Percentiles rank a stretch among this genome's conserved stretches.
Conservation (phyloP, 306 rosid genomes). For the Vigna reflexopilosa region DNA sequence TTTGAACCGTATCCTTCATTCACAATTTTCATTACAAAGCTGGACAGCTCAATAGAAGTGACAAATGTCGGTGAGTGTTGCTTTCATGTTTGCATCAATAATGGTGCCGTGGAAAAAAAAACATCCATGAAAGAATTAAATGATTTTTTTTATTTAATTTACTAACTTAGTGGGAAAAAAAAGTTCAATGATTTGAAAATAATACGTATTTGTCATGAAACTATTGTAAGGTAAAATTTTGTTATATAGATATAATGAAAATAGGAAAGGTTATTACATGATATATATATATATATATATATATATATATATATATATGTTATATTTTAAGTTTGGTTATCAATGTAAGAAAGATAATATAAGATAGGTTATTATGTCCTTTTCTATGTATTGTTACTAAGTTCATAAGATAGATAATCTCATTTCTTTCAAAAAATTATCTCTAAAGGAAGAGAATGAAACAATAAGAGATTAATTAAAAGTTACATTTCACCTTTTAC, state of each 20-base stretch:
- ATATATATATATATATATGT: too few species aligned
- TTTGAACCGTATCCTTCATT: too few species aligned
- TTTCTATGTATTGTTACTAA: too few species aligned
- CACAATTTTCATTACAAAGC: background rate
- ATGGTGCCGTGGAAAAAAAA: background rate
- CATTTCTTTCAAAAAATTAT: too few species aligned
- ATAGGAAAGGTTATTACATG: background rate
- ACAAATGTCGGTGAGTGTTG: background rate
- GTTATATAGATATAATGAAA: background rate
- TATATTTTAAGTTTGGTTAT: too few species aligned
- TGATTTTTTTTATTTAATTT: background rate
- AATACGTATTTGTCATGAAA: background rate
- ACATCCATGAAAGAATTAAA: background rate
- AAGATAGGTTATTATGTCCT: too few species aligned
- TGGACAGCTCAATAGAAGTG: constrained; percentile 11
- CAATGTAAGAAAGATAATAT: too few species aligned
- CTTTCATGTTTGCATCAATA: background rate
- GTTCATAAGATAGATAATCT: too few species aligned
- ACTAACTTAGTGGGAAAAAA: background rate
- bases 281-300: too few species aligned
- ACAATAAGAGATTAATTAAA: too few species aligned
- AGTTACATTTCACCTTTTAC: too few species aligned
- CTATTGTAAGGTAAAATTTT: background rate
- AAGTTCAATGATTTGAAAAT: background rate
- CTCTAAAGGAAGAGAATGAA: too few species aligned